Conservation (phyloP, 140 eudicot species). For the Oenanthe javanica region DNA sequence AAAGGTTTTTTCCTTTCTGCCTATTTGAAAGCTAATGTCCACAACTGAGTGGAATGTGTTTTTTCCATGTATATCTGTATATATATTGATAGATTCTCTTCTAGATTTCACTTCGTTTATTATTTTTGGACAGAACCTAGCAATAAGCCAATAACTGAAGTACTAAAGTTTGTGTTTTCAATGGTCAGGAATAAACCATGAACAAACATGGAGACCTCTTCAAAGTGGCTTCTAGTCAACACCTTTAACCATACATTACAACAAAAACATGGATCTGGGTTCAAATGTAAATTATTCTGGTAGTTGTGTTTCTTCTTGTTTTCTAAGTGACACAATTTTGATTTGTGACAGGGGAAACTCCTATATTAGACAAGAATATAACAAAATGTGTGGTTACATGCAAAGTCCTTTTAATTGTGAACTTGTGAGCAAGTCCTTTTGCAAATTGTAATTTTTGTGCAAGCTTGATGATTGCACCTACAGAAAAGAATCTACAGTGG, state of each 20-base stretch:
- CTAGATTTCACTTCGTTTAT: background rate
- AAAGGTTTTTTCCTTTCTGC: background rate
- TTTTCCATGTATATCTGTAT: background rate
- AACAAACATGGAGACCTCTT: background rate
- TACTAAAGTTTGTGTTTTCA: background rate
- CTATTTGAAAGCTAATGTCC: background rate
- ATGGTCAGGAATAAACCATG: constrained; percentile 4
- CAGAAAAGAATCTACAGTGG: background rate
- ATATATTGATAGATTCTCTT: background rate
- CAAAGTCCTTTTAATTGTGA: background rate
- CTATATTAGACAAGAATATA: background rate
- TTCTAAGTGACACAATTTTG: background rate
- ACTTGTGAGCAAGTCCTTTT: background rate
- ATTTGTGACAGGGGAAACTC: background rate
- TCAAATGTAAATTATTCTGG: background rate
- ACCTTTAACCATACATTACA: background rate
- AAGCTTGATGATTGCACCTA: background rate
- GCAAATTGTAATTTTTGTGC: background rate
- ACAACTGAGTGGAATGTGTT: background rate
- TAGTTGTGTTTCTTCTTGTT: background rate
- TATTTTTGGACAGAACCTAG: background rate
- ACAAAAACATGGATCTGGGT: background rate
- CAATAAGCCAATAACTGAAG: background rate
- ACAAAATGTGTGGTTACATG: background rate
- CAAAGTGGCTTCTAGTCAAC: background rate